Evolutionary conservation across 257 asterid genomes (phyloP), one percentile per base, ranked within the genome.

Genomic region (Fraxinus excelsior): DNA sequence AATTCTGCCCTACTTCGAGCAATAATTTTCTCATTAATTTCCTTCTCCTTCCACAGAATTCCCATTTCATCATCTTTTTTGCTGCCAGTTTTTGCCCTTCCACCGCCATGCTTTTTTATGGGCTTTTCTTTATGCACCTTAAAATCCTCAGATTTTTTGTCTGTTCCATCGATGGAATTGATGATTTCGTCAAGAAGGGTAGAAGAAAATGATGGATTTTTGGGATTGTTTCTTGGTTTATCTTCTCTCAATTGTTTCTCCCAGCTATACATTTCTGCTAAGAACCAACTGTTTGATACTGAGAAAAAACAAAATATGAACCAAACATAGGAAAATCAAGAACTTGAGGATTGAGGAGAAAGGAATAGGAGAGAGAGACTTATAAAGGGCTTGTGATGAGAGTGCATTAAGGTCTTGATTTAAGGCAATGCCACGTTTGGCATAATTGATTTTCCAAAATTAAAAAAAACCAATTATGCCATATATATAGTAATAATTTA

Each of bases 161-260:
- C 83, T 26, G 75, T 71, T 5, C 78, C 86, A 75, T 91, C 97
- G 34, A 91, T 90, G 31, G 96, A 91, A 34, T 87, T 90, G 82
- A 83, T 86, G 75, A 91, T 91, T 87, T 91, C 90, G 49, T 91
- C 97, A 21, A 90, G 95, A 49, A 91, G 94, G 40, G 84, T 68
- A 70, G 96, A 85, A 69, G 96, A 91, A 71, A 91, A 91, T 1
- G 97, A 90, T 14, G 94, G 89, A 10, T 67, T 83, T 67, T 67
- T 84, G 79, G 82, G 81, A 70, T 80, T 37, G 34, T 71, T 84
- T 11, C 71, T 82, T 0, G 79, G 32, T 46, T 73, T 85, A 3
- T 69, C 86, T 32, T 81, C 82, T 74, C 74, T 78, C 70, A 31
- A 28, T 34, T 80, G 60, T 29, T 81, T 82, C 56, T 84, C 85